phyloP scores from a whole-genome alignment of 306 rosid species.

The Benincasa hispida region DNA sequence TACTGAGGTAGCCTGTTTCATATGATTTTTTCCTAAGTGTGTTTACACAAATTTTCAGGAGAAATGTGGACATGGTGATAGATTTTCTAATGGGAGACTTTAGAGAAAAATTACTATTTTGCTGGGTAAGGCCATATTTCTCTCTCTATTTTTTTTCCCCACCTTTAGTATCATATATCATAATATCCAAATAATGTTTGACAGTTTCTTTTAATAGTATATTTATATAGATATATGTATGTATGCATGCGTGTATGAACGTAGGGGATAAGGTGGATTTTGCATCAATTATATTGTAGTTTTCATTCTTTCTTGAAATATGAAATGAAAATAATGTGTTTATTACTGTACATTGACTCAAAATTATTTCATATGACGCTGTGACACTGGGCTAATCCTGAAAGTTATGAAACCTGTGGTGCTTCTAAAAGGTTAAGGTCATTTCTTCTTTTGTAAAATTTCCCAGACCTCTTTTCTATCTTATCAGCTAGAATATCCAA shows the following conservation, averaged over 20 bases:
- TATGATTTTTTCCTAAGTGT: not conserved
- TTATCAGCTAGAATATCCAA: not conserved
- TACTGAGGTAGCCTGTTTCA: not conserved
- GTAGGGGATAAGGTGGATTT: not conserved
- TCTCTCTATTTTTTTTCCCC: not conserved
- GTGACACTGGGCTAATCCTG: not conserved
- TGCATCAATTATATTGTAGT: not conserved
- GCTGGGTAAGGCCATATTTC: slow-evolving; percentile 53
- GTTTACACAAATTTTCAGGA: slow-evolving; percentile 27
- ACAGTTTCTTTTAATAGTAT: not conserved
- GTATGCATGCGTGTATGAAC: not conserved
- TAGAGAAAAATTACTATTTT: slow-evolving; percentile 48
- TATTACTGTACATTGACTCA: not conserved
- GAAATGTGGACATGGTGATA: slow-evolving; percentile 34
- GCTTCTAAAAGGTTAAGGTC: not conserved
- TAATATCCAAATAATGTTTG: not conserved
- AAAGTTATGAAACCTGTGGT: not conserved
- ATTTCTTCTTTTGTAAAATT: not conserved
- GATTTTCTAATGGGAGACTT: slow-evolving; percentile 39
- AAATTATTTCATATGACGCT: not conserved
- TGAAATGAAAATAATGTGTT: not conserved
- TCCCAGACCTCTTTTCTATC: not conserved
- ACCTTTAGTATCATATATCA: not conserved
- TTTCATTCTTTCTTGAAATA: not conserved
- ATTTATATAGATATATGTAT: not conserved